Evolutionary conservation across 768 basidiomycete genomes (phyloP), one percentile per base, ranked within the genome.

Genomic region (Fomitopsis serialis): DNA sequence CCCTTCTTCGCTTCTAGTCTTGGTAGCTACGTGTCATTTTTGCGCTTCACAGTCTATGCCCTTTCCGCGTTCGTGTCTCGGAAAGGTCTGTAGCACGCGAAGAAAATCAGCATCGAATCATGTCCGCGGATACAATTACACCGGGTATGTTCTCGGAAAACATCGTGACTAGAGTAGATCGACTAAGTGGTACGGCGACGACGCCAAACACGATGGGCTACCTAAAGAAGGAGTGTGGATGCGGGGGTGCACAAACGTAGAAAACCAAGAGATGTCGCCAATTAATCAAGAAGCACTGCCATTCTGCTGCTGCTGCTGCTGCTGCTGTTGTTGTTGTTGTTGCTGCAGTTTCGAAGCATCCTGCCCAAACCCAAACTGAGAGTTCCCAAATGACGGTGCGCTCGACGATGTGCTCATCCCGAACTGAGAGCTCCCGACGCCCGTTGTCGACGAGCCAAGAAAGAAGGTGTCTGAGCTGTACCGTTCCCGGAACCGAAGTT

Each of bases 201-300:
- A 6, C 29, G 29, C 5, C 6, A 11, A 32, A 11, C 29, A 32
- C 29, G 29, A 32, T 32, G 29, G 11, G 29, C 29, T 32, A 32
- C 29, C 5, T 32, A 32, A 32, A 5, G 11, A 32, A 32, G 29
- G 29, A 32, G 11, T 32, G 29, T 32, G 29, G 29, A n/a, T n/a
- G n/a, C n/a, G 34, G 37, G 37, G 13, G 19, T 4, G 6, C 37
- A 15, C 6, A 15, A 19, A 40, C 13, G 13, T 15, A n/a, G n/a
- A n/a, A 40, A 40, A 40, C 15, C 37, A 40, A 19, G 37, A 7
- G 15, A 40, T 15, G 37, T 40, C 37, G 15, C 37, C 15, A 45
- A 52, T 66, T 69, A 84, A 83, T 82, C 52, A 84, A 66, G 22
- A 80, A 9, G 73, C 67, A 10, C 70, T 70, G 21, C 69, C 70